phyloP scores from a whole-genome alignment of 352 stramenopile species.

The Pythium chondricola region DNA sequence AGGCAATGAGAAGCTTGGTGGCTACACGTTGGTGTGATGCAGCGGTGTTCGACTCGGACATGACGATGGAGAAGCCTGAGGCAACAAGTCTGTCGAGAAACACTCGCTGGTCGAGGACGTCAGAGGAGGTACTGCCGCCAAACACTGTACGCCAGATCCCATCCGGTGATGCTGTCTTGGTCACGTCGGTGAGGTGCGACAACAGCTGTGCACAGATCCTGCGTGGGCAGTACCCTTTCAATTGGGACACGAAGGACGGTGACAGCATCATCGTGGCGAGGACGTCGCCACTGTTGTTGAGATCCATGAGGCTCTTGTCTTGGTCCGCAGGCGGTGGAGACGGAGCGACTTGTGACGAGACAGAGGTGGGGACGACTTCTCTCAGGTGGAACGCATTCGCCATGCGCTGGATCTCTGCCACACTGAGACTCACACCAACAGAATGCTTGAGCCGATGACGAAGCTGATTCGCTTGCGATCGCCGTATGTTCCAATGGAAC shows the following conservation, averaged over 20 bases:
- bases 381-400: slow-evolving; percentile 36
- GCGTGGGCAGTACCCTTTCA: slow-evolving; percentile 29
- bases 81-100: slow-evolving; percentile 38
- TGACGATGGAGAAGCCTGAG: slow-evolving; percentile 25
- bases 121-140: slow-evolving; percentile 9
- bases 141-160: slow-evolving; percentile 50
- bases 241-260: slow-evolving; percentile 13
- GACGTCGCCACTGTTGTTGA: slow-evolving; percentile 32
- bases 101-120: slow-evolving; percentile 32
- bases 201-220: slow-evolving; percentile 26
- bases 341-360: background rate
- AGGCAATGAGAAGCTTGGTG: slow-evolving; percentile 32
- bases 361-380: slow-evolving; percentile 18
- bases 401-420: slow-evolving; percentile 32
- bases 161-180: slow-evolving; percentile 20
- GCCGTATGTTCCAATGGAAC: slow-evolving; percentile 37
- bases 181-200: slow-evolving; percentile 28
- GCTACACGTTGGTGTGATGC: slow-evolving; percentile 13
- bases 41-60: background rate
- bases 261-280: slow-evolving; percentile 24
- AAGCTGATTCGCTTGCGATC: slow-evolving; percentile 19
- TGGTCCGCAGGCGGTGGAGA: background rate
- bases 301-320: slow-evolving; percentile 28
- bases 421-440: slow-evolving; percentile 17
- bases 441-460: slow-evolving; percentile 25